A percentile compares a stretch with the other conserved stretches of the same genome.
Evolutionary conservation across 1,284 basidiomycete genomes (phyloP).

Genomic region (Paramarasmius palmivorus): DNA sequence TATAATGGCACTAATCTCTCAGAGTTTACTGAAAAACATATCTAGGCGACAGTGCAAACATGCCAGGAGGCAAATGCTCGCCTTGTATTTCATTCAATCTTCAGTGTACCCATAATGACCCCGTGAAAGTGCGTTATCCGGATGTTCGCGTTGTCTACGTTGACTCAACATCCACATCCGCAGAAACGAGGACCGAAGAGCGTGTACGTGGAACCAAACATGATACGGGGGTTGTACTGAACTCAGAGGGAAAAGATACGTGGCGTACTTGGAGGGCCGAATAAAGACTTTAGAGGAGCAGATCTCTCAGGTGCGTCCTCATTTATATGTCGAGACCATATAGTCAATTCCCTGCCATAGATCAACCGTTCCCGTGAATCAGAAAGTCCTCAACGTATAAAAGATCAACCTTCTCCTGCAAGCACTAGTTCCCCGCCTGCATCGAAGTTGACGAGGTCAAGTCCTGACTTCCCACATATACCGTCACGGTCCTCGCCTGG

Average conservation of each 20-base stretch:
- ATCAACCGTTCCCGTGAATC: not conserved
- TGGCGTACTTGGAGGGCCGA: not conserved
- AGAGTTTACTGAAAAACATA: too few relatives aligned
- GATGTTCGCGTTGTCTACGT: not conserved
- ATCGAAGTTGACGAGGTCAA: not conserved
- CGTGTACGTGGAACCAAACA: not conserved
- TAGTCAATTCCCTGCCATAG: not conserved
- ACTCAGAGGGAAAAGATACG: not conserved
- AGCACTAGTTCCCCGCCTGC: not conserved
- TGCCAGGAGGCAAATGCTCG: conserved; percentile 1
- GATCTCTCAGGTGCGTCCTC: not conserved
- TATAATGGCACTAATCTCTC: not conserved
- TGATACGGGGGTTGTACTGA: too few relatives aligned
- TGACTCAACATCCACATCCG: too few relatives aligned
- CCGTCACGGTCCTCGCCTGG: not conserved
- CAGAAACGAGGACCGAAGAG: conserved; percentile 5
- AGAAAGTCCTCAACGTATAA: not conserved
- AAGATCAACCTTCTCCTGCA: not conserved
- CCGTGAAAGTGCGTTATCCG: not conserved
- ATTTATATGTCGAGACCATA: not conserved
- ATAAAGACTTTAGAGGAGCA: conserved; percentile 4
- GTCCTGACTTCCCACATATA: not conserved
- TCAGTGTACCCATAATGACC: conserved; percentile 3
- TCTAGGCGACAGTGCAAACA: conserved; percentile 2
- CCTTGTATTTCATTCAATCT: conserved; percentile 2